Evolutionary conservation across 2,329 filamentous ascomycete genomes (phyloP), one percentile per base, ranked within the genome.

Genomic region (Fusarium newnesense): DNA sequence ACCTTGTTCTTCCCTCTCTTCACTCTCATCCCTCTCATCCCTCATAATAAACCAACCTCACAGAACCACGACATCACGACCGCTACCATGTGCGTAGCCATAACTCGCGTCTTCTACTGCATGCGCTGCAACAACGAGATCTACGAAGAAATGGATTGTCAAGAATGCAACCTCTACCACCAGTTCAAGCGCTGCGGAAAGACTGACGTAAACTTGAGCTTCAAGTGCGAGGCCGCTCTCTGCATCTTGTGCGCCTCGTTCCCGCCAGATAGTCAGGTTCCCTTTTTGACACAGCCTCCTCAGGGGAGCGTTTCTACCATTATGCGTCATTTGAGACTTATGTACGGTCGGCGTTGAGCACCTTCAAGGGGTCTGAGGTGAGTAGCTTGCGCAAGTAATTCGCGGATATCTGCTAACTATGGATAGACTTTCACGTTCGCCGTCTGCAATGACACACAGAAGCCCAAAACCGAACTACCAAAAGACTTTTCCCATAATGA

Each of bases 41-140:
- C 30, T 11, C 24, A 42, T 15, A 4, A n/a, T 2, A 39, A 21
- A 7, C 34, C 18, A n/a, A 5, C 12, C 9, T 7, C 21, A 15
- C 13, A 18, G 13, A 28, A 30, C 11, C 9, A 44, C 28, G 6
- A 19, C 11, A 24, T 15, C n/a, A 28, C 24, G 28, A n/a, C 36
- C 46, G 4, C 6, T 16, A 19, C 2, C 13, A 68, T 68, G 65
- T 68, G 65, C 16, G 9, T 34, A 13, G 37, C 30, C 9, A 4
- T 44, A 16, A 12, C 37, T 9, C 53, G 42, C 5, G 34, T 40
- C 15, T 63, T 26, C 16, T 47, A 16, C 32, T 63, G 60, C n/a
- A 47, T 40, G 28, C 53, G 60, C 42, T 63, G 60, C n/a, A 40
- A 21, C 16, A 63, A 59, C 18, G 28, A 40, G 1, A 60, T 63